Evolutionary conservation across 2,329 filamentous ascomycete genomes (phyloP).

Genomic region (Xylariaceae sp.): DNA sequence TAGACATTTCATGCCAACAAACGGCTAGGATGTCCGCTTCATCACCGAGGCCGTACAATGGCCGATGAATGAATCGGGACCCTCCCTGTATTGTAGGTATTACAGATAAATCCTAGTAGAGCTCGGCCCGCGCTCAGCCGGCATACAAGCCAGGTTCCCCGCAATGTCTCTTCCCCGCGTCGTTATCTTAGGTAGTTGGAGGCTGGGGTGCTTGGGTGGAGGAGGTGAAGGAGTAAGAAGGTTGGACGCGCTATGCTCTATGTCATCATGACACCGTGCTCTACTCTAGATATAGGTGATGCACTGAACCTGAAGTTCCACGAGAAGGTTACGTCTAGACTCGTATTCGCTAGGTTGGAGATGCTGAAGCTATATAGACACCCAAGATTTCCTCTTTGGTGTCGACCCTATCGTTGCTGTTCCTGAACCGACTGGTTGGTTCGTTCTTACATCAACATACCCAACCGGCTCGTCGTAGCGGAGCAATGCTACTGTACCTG

Average conservation of each 20-base stretch:
- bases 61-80: background rate
- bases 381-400: no score
- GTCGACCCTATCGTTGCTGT: no score
- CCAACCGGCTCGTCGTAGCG: no score
- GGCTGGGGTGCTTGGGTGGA: background rate
- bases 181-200: background rate
- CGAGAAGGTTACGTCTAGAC: background rate
- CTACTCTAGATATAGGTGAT: no score
- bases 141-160: conserved; percentile 12
- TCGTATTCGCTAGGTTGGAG: background rate
- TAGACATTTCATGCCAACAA: background rate
- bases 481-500: no score
- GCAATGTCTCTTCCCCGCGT: conserved; percentile 15
- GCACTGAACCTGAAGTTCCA: background rate
- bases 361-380: no score
- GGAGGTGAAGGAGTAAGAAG: background rate
- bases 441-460: no score
- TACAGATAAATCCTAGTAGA: background rate
- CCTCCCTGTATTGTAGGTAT: background rate
- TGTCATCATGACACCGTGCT: conserved; percentile 2
- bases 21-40: background rate
- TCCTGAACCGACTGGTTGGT: background rate
- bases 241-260: conserved; percentile 1
- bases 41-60: background rate
- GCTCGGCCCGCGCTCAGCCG: conserved; percentile 9